Conservation (phyloP, 768 basidiomycete species). For the Fomitopsis serialis region DNA sequence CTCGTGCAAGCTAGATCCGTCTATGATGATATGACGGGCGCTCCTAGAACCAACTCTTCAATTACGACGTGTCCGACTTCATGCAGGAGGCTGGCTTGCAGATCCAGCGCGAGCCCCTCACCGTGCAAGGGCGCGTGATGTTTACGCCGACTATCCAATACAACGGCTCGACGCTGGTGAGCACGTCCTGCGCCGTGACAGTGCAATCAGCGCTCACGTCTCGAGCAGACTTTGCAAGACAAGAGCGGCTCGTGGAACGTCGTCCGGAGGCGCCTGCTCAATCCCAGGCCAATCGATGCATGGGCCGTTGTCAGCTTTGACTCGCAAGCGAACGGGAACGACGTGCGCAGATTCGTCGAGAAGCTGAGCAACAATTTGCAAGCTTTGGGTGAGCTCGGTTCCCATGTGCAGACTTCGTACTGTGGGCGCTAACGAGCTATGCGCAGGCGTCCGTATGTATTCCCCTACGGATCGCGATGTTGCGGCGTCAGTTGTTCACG, state of each 20-base stretch:
- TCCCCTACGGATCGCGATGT: not conserved
- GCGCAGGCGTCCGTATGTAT: not conserved
- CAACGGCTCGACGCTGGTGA: not conserved
- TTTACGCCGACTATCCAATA: slow-evolving; percentile 6
- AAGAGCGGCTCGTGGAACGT: slow-evolving; percentile 34
- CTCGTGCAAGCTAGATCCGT: not conserved
- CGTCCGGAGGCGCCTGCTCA: slow-evolving; percentile 22
- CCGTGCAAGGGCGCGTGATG: slow-evolving; percentile 10
- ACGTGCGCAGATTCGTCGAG: slow-evolving; percentile 16
- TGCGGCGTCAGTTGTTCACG: too few relatives aligned
- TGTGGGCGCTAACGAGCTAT: not conserved
- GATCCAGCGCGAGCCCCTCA: slow-evolving; percentile 21
- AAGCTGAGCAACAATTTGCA: slow-evolving; percentile 22
- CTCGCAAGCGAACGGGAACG: slow-evolving; percentile 3
- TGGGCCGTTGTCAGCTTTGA: slow-evolving; percentile 36
- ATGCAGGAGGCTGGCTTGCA: slow-evolving; percentile 36
- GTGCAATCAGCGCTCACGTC: not conserved
- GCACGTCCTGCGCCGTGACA: not conserved
- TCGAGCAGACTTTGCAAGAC: not conserved
- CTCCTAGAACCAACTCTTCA: slow-evolving; percentile 28
- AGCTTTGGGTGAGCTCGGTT: slow-evolving; percentile 22
- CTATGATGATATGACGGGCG: not conserved
- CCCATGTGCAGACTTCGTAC: not conserved
- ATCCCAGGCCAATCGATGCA: slow-evolving; percentile 18
- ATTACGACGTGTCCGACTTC: slow-evolving; percentile 35